Evolutionary conservation across 177 flowering plant genomes (phyloP), one percentile per base, ranked within the genome.

Genomic region (Vitis hybrid): DNA sequence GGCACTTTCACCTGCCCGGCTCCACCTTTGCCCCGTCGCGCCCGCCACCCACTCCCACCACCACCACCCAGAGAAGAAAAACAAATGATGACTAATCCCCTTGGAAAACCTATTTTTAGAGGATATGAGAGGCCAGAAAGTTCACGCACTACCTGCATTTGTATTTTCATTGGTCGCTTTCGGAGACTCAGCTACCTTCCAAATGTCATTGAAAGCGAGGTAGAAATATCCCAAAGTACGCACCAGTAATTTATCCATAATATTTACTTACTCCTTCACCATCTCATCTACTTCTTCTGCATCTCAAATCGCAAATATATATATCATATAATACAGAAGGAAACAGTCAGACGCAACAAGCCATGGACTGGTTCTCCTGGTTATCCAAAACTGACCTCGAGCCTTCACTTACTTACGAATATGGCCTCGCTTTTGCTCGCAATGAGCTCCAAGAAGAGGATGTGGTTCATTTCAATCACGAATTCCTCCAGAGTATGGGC

Each of bases 301-400:
- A 38, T 8, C 47, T 38, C 47, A 38, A 38, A 38, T 38, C 47
- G 2, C 47, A 38, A 38, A 69, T 65, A 68, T 67, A 61, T 24
- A 20, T 60, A 33, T 12, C 17, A 49, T 14, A 31, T 24, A 3
- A 6, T 66, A 73, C 17, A 31, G 2, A 38, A 38, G 8, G 47
- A 5, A 38, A 38, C 4, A 38, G 28, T 24, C 69, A 58, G 18
- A 13, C 13, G 53, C 17, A 56, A 9, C 10, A 6, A 28, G 62
- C 77, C 68, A 89, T 88, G 98, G 96, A 91, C 73, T 95, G 99
- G 98, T 90, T 86, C 74, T 75, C 92, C 1, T 93, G 98, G 97
- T 77, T 95, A 47, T 89, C 98, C 12, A 90, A 84, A 75, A 86
- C 87, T 62, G 28, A 68, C 72, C 88, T 93, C 9, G 91, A 90